phyloP scores from a whole-genome alignment of 176 grass and related monocot species.

The Stipa capillata region DNA sequence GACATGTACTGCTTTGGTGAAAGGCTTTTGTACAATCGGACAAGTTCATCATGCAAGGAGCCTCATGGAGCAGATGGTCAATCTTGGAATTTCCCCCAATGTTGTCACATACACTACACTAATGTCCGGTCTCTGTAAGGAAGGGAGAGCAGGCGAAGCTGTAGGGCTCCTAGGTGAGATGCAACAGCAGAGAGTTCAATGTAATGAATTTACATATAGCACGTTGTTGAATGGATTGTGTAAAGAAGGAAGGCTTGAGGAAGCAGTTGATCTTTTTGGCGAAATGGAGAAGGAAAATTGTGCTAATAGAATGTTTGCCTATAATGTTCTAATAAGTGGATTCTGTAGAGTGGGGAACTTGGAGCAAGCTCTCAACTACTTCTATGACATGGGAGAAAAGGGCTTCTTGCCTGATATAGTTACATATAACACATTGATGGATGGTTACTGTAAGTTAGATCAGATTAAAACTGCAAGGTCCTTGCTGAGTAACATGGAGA shows the following conservation, averaged over 20 bases:
- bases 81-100: not conserved
- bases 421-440: conserved; percentile 19
- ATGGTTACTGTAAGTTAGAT: no score
- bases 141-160: not conserved
- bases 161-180: not conserved
- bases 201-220: not conserved
- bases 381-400: conserved; percentile 9
- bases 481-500: conserved; percentile 18
- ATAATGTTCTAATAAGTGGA: conserved; percentile 30
- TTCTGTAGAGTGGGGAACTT: conserved; percentile 27
- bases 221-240: not conserved
- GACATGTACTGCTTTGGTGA: conserved; percentile 10
- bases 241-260: not conserved
- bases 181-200: not conserved
- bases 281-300: not conserved
- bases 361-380: conserved; percentile 17
- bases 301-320: conserved; percentile 1
- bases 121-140: not conserved
- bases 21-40: not conserved
- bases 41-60: conserved; percentile 8
- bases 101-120: not conserved
- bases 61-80: conserved; percentile 9
- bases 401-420: conserved; percentile 17
- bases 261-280: not conserved
- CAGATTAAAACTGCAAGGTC: conserved; percentile 12